Evolutionary conservation across 805 yeast genomes (phyloP).

Genomic region (Jamesozyma gamospora): DNA sequence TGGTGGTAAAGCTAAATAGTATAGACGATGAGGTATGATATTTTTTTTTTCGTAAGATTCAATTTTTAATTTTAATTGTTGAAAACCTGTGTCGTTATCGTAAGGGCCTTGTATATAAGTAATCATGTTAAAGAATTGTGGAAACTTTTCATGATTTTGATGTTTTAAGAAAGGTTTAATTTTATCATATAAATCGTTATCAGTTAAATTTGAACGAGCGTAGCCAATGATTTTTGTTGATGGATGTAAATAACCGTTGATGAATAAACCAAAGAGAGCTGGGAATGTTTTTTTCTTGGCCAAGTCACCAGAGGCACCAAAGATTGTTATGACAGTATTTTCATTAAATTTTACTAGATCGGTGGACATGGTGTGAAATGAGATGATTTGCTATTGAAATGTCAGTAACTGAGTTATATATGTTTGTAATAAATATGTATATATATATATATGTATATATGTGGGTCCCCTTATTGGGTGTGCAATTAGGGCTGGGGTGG

Average conservation of each 20-base stretch:
- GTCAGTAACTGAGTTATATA: too few relatives aligned
- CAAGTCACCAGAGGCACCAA: constrained; percentile 92
- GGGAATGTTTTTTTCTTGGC: constrained; percentile 95
- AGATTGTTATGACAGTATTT: constrained; percentile 65
- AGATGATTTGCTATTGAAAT: too few relatives aligned
- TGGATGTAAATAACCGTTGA: constrained; percentile 67
- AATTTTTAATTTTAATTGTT: constrained; percentile 43
- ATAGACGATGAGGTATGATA: constrained; percentile 61
- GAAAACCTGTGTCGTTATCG: constrained; percentile 69
- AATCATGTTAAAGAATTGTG: constrained; percentile 56
- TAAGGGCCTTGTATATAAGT: constrained; percentile 71
- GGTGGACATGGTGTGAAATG: too few relatives aligned
- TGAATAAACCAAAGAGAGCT: constrained; percentile 63
- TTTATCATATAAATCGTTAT: constrained; percentile 58
- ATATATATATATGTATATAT: background rate
- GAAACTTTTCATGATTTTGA: constrained; percentile 39
- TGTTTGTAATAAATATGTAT: too few relatives aligned
- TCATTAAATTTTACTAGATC: constrained; percentile 40
- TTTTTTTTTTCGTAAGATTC: constrained; percentile 48
- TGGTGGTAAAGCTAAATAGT: constrained; percentile 93
- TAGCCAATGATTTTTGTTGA: constrained; percentile 76
- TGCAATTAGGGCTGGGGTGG: background rate
- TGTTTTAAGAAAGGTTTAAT: constrained; percentile 53
- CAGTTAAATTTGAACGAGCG: constrained; percentile 71
- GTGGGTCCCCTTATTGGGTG: background rate